Percentiles rank a stretch among this genome's conserved stretches.
These are phyloP conservation scores for Schizochytrium sp. DNA, from an alignment of 108 stramenopile species.

Conservation along the genomic window DNA sequence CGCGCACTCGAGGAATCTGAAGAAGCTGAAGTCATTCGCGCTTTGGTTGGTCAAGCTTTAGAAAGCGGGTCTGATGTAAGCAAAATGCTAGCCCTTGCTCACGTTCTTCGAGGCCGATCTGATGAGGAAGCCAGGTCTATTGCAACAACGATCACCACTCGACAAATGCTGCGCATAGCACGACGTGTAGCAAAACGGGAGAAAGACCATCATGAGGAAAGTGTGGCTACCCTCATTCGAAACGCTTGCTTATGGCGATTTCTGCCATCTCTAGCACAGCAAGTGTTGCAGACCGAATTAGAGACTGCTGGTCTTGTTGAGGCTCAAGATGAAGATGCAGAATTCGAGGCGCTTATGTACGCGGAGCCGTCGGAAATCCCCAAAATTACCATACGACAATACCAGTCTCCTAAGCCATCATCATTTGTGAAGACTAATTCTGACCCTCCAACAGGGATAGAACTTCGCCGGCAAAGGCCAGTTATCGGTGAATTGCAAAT, in stretches of 20 bases:
- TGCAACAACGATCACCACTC: slow-evolving; percentile 1
- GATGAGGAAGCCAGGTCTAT: not conserved
- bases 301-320: not conserved
- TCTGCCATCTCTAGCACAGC: slow-evolving; percentile 25
- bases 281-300: not conserved
- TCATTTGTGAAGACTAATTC: no score
- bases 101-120: not conserved
- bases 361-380: not conserved
- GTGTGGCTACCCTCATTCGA: not conserved
- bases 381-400: slow-evolving; percentile 9
- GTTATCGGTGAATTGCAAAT: slow-evolving; percentile 61
- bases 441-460: no score
- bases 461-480: slow-evolving; percentile 26
- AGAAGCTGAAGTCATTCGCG: not conserved
- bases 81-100: not conserved
- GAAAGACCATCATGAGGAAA: not conserved
- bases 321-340: slow-evolving; percentile 32
- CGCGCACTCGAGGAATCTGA: not conserved
- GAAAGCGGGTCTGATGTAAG: not conserved
- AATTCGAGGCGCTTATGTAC: not conserved
- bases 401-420: not conserved
- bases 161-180: slow-evolving; percentile 18
- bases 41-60: not conserved
- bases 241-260: slow-evolving; percentile 44
- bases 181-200: not conserved